phyloP scores from a whole-genome alignment of 106 monocot species.

The Ottelia alismoides region DNA sequence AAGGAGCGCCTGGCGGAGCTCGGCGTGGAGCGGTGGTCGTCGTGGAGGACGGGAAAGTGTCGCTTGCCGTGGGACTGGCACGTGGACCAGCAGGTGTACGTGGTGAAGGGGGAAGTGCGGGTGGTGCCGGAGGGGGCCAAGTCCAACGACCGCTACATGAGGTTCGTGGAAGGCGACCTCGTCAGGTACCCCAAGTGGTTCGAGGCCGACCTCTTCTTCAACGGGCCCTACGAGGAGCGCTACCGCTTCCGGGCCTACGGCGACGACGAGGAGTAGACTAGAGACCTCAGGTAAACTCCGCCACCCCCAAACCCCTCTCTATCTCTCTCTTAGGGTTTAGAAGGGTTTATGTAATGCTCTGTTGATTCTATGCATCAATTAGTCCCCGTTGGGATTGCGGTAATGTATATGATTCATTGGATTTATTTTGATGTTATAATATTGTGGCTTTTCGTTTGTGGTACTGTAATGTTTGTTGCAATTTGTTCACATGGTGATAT shows the following conservation, averaged over 20 bases:
- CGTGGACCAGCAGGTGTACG: slow-evolving; percentile 91
- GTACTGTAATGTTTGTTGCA: too few relatives aligned
- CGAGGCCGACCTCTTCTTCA: slow-evolving; percentile 83
- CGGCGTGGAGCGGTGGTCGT: slow-evolving; percentile 51
- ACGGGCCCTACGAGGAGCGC: slow-evolving; percentile 83
- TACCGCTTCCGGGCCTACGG: slow-evolving; percentile 82
- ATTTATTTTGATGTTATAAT: too few relatives aligned
- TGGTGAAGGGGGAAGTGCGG: slow-evolving; percentile 70
- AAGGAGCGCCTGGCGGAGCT: slow-evolving; percentile 36
- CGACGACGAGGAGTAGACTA: too few relatives aligned
- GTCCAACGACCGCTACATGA: slow-evolving; percentile 57
- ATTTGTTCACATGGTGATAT: too few relatives aligned
- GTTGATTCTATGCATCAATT: too few relatives aligned
- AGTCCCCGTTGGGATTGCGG: too few relatives aligned
- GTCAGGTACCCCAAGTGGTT: slow-evolving; percentile 93
- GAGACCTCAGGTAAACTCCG: too few relatives aligned
- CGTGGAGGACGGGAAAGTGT: slow-evolving; percentile 74
- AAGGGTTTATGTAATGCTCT: too few relatives aligned
- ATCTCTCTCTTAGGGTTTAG: too few relatives aligned
- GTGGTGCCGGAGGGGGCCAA: slow-evolving; percentile 65
- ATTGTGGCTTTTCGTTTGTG: too few relatives aligned
- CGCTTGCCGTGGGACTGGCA: slow-evolving; percentile 91
- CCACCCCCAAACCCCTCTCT: too few relatives aligned
- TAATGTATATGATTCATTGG: too few relatives aligned
- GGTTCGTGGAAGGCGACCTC: slow-evolving; percentile 80